Evolutionary conservation across 768 basidiomycete genomes (phyloP), one percentile per base, ranked within the genome.

Genomic region (Baorangia bicolor): DNA sequence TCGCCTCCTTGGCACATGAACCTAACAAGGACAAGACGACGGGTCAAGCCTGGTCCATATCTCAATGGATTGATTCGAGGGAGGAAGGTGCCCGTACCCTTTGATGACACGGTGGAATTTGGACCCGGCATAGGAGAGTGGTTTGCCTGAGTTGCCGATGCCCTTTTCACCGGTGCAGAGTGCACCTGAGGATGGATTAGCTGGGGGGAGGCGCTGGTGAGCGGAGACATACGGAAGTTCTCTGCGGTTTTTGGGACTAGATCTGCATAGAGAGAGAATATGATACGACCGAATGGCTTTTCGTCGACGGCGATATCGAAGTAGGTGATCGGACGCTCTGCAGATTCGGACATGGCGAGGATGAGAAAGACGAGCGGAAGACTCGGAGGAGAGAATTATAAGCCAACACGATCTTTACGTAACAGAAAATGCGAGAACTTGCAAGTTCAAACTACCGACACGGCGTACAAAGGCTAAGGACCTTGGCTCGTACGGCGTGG

Each of bases 1-100:
- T 94, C 92, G 51, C 92, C 92, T 58, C 88, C 92, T 67, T 93
- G 92, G 68, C 88, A 85, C 92, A 94, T 94, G 71, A 94, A 93
- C 56, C 91, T 92, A 20, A 20, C 39, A 44, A 43, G 49, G 51
- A 54, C 59, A 59, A 43, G 48, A 51, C 30, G 44, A 49, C 18
- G 33, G 13, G 57, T 58, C 46, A 56, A 62, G 28, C 50, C 56
- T 64, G 38, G 41, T 63, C 41, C 50, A 20, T 27, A 56, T 58
- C 58, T 59, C 49, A 61, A 67, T 52, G 46, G 52, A 42, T 55
- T 50, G 52, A 45, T 41, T 40, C 40, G 30, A 58, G 20, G 25
- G 25, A 41, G 10, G 20, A 58, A 30, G 40, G 57, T 16, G 40
- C 11, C 71, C 80, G 58, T 72, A 92, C 91, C 81, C 84, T 73